Conservation (phyloP, 345 rosid genomes). For the Laguncularia racemosa region DNA sequence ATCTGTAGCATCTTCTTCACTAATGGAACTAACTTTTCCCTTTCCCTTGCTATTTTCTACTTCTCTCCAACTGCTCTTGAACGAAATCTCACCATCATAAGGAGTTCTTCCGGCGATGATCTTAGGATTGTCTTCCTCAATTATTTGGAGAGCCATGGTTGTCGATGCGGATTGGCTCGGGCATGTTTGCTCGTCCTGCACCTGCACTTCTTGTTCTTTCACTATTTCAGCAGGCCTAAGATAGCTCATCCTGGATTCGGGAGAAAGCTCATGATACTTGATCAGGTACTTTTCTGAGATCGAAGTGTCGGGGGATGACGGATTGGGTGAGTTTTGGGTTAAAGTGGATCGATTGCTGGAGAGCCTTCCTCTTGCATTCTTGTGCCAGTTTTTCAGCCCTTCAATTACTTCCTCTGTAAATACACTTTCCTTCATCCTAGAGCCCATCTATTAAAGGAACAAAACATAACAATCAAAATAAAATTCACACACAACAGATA, state of each 20-base stretch:
- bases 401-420: constrained; percentile 4
- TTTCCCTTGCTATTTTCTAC: too few relatives aligned
- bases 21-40: too few relatives aligned
- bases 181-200: too few relatives aligned
- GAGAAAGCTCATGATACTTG: too few relatives aligned
- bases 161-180: not conserved
- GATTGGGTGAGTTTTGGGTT: not conserved
- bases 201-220: too few relatives aligned
- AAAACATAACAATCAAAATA: not conserved
- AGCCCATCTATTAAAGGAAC: constrained; percentile 20
- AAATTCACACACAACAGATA: not conserved
- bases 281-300: not conserved
- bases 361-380: constrained; percentile 9
- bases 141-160: constrained; percentile 2
- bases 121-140: constrained; percentile 9
- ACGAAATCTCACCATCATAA: constrained; percentile 18
- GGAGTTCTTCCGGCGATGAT: not conserved
- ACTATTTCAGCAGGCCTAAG: too few relatives aligned
- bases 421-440: constrained; percentile 10
- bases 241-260: not conserved
- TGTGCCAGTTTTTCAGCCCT: constrained; percentile 18
- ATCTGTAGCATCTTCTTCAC: too few relatives aligned
- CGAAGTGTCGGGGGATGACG: not conserved
- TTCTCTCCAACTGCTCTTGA: constrained; percentile 23
- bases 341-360: not conserved